Evolutionary conservation across 257 asterid species (phyloP).

Genomic region (Jaltomata sinuosa): DNA sequence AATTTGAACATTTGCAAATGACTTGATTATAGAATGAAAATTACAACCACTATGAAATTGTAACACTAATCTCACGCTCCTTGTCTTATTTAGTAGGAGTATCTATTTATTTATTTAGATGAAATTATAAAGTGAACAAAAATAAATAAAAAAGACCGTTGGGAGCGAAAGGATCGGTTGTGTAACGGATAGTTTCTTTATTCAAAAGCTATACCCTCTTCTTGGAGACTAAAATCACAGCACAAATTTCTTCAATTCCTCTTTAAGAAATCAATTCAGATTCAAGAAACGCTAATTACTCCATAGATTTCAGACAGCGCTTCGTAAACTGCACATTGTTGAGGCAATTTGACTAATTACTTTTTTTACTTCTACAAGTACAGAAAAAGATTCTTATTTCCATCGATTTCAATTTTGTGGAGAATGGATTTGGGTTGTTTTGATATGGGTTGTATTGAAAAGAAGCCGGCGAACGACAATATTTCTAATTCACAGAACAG

Average conservation of each 20-base stretch:
- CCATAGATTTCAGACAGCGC: neutral
- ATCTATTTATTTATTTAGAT: neutral
- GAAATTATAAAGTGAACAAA: too few relatives aligned
- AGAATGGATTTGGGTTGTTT: constrained; percentile 83
- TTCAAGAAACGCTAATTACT: constrained; percentile 10
- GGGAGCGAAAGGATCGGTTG: constrained; percentile 15
- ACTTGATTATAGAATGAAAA: too few relatives aligned
- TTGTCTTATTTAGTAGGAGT: neutral
- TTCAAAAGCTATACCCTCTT: neutral
- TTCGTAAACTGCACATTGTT: neutral
- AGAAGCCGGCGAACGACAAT: constrained; percentile 7
- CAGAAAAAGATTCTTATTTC: neutral
- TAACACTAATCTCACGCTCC: neutral
- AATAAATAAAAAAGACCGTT: constrained; percentile 37
- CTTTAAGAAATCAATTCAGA: neutral
- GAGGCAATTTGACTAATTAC: neutral
- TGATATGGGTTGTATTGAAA: constrained; percentile 77
- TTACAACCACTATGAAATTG: neutral
- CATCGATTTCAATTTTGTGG: neutral
- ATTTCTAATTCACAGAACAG: constrained; percentile 26
- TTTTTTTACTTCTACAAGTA: neutral
- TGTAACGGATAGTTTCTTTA: constrained; percentile 61
- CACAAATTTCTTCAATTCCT: constrained; percentile 6
- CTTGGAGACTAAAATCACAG: neutral
- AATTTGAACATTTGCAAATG: too few relatives aligned